Evolutionary conservation across 768 basidiomycete species (phyloP), one percentile per base, ranked within the genome.

Genomic region (Lactarius evosmus): DNA sequence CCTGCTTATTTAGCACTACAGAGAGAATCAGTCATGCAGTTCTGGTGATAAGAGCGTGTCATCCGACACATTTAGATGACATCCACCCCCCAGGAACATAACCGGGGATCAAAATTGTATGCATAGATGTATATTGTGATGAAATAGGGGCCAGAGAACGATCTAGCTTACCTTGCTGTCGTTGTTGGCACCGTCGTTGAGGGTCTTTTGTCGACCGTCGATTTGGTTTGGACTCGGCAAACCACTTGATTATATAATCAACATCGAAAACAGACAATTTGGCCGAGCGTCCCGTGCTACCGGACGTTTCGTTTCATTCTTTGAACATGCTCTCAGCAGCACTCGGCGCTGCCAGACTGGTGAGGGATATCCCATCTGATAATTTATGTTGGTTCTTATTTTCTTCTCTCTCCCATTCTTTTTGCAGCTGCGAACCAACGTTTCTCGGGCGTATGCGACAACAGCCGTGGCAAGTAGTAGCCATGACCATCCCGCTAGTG

Each of bases 71-170:
- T 54, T 5, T 30, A 25, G n/a, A 65, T 56, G 49, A 63, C 74
- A 82, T 83, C 82, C 82, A 80, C 65, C 77, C 56, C 56, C 66
- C 66, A 61, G n/a, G 30, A 53, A 44, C 61, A 25, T 11, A 66
- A 68, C 56, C 40, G 33, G 25, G 32, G 25, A 54, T 46, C 14
- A 40, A 14, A 49, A 17, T 32, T 19, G 6, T 41, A 27, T 40
- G 27, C 54, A 66, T 46, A 44, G 56, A 49, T 33, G 16, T n/a
- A 66, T 32, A n/a, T 25, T 27, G 63, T 60, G 62, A 59, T 1
- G 29, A 7, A 25, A 17, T 38, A 63, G 53, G 49, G 44, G 46
- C 2, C 14, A 14, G 53, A 51, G 51, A 46, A 27, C 29, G 32
- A 59, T 27, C 63, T 57, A 40, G 59, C 80, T 73, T 77, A 70